Base-by-base conservation (phyloP, 2,329 filamentous ascomycete species). In the Ophiostoma angusticollis region DNA sequence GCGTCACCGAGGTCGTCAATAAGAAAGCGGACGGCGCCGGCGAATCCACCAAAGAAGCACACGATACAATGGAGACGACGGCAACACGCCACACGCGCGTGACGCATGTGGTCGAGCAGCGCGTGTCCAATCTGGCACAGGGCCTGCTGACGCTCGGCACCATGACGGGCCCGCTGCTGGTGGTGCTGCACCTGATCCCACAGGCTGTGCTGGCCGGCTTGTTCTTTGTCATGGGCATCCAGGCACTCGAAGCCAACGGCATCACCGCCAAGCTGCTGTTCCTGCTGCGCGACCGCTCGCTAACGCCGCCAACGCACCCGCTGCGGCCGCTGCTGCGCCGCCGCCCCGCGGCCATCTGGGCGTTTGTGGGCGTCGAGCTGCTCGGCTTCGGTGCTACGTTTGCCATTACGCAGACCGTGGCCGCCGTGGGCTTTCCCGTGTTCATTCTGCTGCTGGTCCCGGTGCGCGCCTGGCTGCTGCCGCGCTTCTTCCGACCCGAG, bases 191-290 rank as follows among this genome's bases (percentile, higher is more conserved):
- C 50, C 69, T 85, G 9, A 83, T 89, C 47, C 84, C 83, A 0
- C 81, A 86, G 52, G 81, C 78, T 43, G 81, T 87, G 2, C 70
- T 89, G 40, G 83, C 82, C 0, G 83, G 83, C 0, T 68, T 89
- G 19, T 89, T 89, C 65, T 87, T 87, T 59, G 72, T 85, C 54
- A 87, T 89, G 83, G 83, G 82, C 30, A 68, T 84, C 44, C 80
- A 87, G 59, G 82, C 82, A 3, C 72, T 89, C 23, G 70, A 78
- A 52, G 78, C 62, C 18, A 89, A 89, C 53, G 82, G 82, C 17
- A 84, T 89, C 53, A 87, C 81, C 0, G 61, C 68, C 44, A 87
- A 87, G 57, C 55, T 87, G 8, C 55, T 84, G 17, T 87, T 83
- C 55, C 66, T 89, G 1, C 59, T 65, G 1, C 70, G 74, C 45